A percentile compares a stretch with the other conserved stretches of the same genome.
phyloP scores from a whole-genome alignment of 495 filamentous ascomycete species.

The Pyrenula massariospora region DNA sequence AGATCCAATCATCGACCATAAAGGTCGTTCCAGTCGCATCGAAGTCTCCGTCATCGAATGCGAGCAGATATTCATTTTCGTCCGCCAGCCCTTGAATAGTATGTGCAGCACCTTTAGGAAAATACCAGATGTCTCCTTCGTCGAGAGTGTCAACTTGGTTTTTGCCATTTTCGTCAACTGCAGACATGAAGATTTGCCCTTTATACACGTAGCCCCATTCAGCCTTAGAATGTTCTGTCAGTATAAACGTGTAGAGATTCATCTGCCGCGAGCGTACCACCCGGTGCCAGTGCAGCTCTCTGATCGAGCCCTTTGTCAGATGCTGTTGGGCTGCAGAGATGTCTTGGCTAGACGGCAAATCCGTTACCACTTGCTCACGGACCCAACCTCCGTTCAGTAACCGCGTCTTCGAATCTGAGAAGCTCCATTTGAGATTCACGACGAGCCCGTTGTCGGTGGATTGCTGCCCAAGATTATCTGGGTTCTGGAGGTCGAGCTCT shows the following conservation, averaged over 20 bases:
- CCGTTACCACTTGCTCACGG: slow-evolving; percentile 49
- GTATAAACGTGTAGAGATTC: background rate
- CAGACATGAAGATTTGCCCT: slow-evolving; percentile 43
- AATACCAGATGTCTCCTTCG: slow-evolving; percentile 56
- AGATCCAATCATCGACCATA: slow-evolving; percentile 53
- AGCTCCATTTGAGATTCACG: slow-evolving; percentile 53
- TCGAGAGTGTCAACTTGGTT: slow-evolving; percentile 42
- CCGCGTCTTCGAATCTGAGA: slow-evolving; percentile 48
- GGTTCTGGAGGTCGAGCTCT: slow-evolving; percentile 40
- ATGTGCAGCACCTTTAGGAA: slow-evolving; percentile 52
- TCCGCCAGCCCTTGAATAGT: slow-evolving; percentile 46
- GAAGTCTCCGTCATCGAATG: slow-evolving; percentile 51
- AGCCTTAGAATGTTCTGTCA: slow-evolving; percentile 26
- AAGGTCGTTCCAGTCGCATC: slow-evolving; percentile 43
- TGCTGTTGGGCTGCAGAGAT: slow-evolving; percentile 54
- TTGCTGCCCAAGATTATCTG: slow-evolving; percentile 44
- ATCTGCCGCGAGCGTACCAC: slow-evolving; percentile 27
- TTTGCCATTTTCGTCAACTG: slow-evolving; percentile 46
- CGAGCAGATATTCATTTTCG: slow-evolving; percentile 53
- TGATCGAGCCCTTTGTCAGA: slow-evolving; percentile 47
- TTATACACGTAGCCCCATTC: slow-evolving; percentile 55
- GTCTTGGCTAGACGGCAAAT: slow-evolving; percentile 47
- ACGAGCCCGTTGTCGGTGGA: slow-evolving; percentile 48
- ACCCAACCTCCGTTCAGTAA: slow-evolving; percentile 52
- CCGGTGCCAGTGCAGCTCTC: slow-evolving; percentile 57